Evolutionary conservation across 2,329 filamentous ascomycete species (phyloP), one percentile per base, ranked within the genome.

Genomic region (Cladosporium oxysporum): DNA sequence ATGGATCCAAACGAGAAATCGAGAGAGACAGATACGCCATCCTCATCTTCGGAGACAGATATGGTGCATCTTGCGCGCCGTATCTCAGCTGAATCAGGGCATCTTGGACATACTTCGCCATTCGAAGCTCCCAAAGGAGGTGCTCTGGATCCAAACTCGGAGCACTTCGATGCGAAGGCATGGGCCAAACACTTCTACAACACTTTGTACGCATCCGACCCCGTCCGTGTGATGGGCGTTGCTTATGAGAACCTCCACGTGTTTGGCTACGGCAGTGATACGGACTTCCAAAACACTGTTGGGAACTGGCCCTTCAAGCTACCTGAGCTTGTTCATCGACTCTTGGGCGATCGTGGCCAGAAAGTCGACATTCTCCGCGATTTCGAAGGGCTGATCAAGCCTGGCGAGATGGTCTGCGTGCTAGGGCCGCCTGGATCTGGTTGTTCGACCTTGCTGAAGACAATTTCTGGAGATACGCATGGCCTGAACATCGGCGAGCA

Each of bases 381-480:
- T 71, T 87, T 91, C 65, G 88, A 91, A 69, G 90, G 90, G 26
- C 74, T 91, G 0, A 86, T 92, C 1, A 83, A 86, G 73, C 86
- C 85, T 67, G 90, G 90, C 50, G 90, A 92, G 81, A 90, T 92
- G 88, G 79, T 92, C 33, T 87, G 92, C n/a, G 90, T 92, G 3
- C 83, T 92, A 41, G 90, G 90, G 18, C 90, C 89, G 64, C 90
- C 90, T 2, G 82, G 80, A 68, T 82, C 81, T 67, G 90, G 90
- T 61, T 96, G 92, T 77, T 92, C 90, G n/a, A 96, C 92, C 1
- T 88, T 96, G 69, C 82, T 96, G 66, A 96, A 95, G 81, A 91
- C 91, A 0, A 87, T 96, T 70, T 87, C 91, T 5, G 92, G 92
- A 67, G 91, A 96, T 78, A 91, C 90, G 28, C 90, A 93, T 71